phyloP scores from a whole-genome alignment of 2,329 filamentous ascomycete species.

The Pyrenochaeta sp. region DNA sequence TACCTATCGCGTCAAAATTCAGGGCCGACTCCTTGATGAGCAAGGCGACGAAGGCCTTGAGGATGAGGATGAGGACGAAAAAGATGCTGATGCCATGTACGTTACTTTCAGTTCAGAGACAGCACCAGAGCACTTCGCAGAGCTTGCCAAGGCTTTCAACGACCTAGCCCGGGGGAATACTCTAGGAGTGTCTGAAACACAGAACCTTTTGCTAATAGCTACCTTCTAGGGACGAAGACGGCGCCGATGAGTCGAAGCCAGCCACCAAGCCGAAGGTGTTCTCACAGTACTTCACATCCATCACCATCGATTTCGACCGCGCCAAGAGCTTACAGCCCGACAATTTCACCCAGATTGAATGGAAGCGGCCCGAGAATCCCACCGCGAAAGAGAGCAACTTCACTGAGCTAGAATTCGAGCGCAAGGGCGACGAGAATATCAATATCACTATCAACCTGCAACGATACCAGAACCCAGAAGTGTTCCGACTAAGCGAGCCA shows the following conservation, averaged over 20 bases:
- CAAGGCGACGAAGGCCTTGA: conserved; percentile 46
- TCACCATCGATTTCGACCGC: conserved; percentile 70
- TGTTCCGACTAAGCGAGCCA: conserved; percentile 79
- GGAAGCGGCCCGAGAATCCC: conserved; percentile 80
- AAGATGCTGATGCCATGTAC: conserved; percentile 62
- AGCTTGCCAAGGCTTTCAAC: not conserved
- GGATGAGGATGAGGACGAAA: conserved; percentile 43
- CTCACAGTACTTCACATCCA: conserved; percentile 83
- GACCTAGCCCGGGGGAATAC: not conserved
- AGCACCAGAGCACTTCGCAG: not conserved
- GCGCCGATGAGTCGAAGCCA: conserved; percentile 44
- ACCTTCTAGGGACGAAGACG: conserved; percentile 62
- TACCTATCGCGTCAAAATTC: conserved; percentile 89
- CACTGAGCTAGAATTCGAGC: conserved; percentile 89
- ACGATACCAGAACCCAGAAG: conserved; percentile 84
- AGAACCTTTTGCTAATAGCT: not conserved
- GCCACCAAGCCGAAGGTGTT: conserved; percentile 62
- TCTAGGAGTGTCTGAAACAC: not conserved
- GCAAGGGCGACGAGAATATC: conserved; percentile 89
- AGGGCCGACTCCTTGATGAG: conserved; percentile 78
- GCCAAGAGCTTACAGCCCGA: conserved; percentile 71
- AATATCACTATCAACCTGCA: conserved; percentile 89
- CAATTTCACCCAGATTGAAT: conserved; percentile 73
- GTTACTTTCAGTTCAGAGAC: conserved; percentile 4
- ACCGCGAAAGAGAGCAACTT: conserved; percentile 77